A percentile compares a stretch with the other conserved stretches of the same genome.
phyloP scores from a whole-genome alignment of 2,329 filamentous ascomycete species.

The Ceratocystis alfenasii region DNA sequence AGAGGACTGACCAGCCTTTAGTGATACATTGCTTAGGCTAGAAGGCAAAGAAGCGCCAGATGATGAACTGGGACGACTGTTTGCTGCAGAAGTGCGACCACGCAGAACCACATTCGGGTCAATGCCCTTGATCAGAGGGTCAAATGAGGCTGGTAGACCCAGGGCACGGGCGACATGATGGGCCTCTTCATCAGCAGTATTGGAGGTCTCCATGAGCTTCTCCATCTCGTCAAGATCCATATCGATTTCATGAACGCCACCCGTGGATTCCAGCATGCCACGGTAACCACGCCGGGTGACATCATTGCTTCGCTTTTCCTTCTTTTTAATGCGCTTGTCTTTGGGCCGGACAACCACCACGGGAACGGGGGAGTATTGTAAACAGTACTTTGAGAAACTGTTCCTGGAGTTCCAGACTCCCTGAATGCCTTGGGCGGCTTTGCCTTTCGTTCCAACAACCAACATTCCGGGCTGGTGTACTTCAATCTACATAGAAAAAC shows the following conservation, averaged over 20 bases:
- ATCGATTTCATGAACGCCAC: slow-evolving; percentile 47
- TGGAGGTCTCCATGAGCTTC: slow-evolving; percentile 40
- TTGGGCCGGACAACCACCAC: slow-evolving; percentile 85
- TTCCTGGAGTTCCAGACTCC: slow-evolving; percentile 65
- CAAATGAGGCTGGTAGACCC: slow-evolving; percentile 49
- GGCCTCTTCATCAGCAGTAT: slow-evolving; percentile 50
- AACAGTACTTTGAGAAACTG: slow-evolving; percentile 86
- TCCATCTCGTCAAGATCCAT: slow-evolving; percentile 42
- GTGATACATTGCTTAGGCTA: not conserved
- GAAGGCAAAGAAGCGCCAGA: slow-evolving; percentile 9
- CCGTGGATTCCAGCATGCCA: slow-evolving; percentile 57
- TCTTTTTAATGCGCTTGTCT: slow-evolving; percentile 80
- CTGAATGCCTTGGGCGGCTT: slow-evolving; percentile 74
- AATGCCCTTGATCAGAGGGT: slow-evolving; percentile 50
- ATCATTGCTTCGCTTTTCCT: slow-evolving; percentile 69
- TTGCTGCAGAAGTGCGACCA: slow-evolving; percentile 22
- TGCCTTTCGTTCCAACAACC: slow-evolving; percentile 76
- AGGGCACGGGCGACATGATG: slow-evolving; percentile 52
- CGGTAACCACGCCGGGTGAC: slow-evolving; percentile 64
- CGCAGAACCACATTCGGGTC: slow-evolving; percentile 28
- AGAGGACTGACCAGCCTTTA: slow-evolving; percentile 3
- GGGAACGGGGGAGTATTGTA: slow-evolving; percentile 85
- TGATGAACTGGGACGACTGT: slow-evolving; percentile 17
- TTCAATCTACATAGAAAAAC: slow-evolving; percentile 50
- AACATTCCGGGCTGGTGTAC: slow-evolving; percentile 86